Conservation (phyloP, 2,329 filamentous ascomycete species). For the Diaporthe sp. region DNA sequence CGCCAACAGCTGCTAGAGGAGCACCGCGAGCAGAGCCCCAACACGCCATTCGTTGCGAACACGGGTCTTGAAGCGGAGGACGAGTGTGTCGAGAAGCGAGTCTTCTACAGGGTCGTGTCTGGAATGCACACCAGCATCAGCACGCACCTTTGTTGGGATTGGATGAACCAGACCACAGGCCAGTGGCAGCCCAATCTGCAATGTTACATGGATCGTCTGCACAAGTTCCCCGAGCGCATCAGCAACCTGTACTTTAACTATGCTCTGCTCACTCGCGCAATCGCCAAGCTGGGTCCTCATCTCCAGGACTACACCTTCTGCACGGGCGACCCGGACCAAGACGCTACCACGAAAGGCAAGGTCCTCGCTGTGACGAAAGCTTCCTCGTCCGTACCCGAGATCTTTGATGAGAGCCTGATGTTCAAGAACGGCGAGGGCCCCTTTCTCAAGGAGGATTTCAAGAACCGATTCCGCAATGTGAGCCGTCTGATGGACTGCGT, state of each 20-base stretch:
- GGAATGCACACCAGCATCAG: constrained; percentile 99
- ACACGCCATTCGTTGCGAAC: constrained; percentile 72
- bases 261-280: constrained; percentile 90
- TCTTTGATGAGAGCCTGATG: constrained; percentile 97
- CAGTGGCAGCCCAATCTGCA: constrained; percentile 91
- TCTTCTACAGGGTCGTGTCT: constrained; percentile 94
- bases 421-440: constrained; percentile 84
- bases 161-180: constrained; percentile 94
- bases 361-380: constrained; percentile 81
- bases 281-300: constrained; percentile 89
- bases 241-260: constrained; percentile 99
- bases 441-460: constrained; percentile 95
- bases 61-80: constrained; percentile 84
- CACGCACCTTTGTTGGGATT: constrained; percentile 95
- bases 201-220: constrained; percentile 91
- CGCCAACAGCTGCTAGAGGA: constrained; percentile 74
- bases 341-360: constrained; percentile 83
- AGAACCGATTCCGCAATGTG: constrained; percentile 96
- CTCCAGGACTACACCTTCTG: constrained; percentile 90
- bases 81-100: constrained; percentile 97
- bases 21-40: constrained; percentile 67
- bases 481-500: constrained; percentile 98
- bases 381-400: constrained; percentile 79
- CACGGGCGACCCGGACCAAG: constrained; percentile 84
- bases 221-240: constrained; percentile 88